Evolutionary conservation across 768 basidiomycete genomes (phyloP), one percentile per base, ranked within the genome.

Genomic region (Dioszegia hungarica): DNA sequence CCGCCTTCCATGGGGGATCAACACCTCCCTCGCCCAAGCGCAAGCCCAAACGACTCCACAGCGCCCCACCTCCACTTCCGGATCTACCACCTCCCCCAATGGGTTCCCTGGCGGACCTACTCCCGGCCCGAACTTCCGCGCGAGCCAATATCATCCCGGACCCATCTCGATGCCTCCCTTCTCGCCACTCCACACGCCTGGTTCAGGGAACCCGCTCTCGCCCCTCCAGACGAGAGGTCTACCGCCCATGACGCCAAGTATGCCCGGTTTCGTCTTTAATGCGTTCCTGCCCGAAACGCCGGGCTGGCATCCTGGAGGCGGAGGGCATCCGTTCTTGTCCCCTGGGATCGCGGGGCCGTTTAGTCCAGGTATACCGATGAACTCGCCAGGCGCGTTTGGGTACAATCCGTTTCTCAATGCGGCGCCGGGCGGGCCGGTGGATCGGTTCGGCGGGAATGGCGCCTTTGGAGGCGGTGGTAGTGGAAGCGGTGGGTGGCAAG

Each of bases 211-310:
- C 43, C 77, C 79, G 8, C 60, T 79, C 31, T 77, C 78, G 0
- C 79, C 80, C 12, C 62, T 85, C 60, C 89, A 87, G 10, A 86
- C 86, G n/a, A 83, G 85, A 61, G 87, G 88, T 0, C 78, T 91
- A n/a, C 88, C 89, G 14, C 87, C 89, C 1, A 90, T 95, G 68
- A 95, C 93, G n/a, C 92, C 93, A 0, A 88, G 87, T 59, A 97
- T 98, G 93, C 94, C 94, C 0, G 85, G 90, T 5, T 98, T 95
- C 77, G 86, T 85, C 12, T 93, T 95, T 75, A 80, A 86, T 37
- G 62, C 67, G 17, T 71, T 62, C 39, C 5, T 12, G 3, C 70
- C 69, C 1, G 77, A 81, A 68, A 67, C 79, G 41, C 76, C 81
- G 47, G 20, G 24, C n/a, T 6, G 39, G 5, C 9, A 6, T 6